Evolutionary conservation across 768 basidiomycete species (phyloP).

Genomic region (Porphyrellus cyaneotinctus): DNA sequence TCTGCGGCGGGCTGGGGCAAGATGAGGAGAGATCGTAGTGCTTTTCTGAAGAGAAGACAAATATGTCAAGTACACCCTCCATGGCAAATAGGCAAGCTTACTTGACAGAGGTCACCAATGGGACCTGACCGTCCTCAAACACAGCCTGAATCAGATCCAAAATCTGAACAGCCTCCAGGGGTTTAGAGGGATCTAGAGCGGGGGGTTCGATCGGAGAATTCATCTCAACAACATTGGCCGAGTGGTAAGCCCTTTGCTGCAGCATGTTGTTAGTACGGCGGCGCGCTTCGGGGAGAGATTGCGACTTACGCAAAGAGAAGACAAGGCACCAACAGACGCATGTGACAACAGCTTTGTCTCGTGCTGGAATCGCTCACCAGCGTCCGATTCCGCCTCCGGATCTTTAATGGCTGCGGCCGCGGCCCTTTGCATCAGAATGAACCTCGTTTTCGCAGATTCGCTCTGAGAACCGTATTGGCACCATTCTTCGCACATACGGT

Average conservation of each 20-base stretch:
- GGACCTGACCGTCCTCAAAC: conserved; percentile 53
- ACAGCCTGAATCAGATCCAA: conserved; percentile 70
- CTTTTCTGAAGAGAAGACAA: conserved; percentile 51
- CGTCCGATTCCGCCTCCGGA: conserved; percentile 47
- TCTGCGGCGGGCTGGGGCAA: conserved; percentile 50
- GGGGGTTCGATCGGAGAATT: conserved; percentile 62
- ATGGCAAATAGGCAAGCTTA: conserved; percentile 36
- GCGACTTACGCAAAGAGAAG: conserved; percentile 78
- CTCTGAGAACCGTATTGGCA: conserved; percentile 78
- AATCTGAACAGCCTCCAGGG: conserved; percentile 48
- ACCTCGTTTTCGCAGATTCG: conserved; percentile 66
- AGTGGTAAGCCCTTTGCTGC: conserved; percentile 78
- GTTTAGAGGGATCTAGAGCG: conserved; percentile 46
- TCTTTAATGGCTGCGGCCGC: conserved; percentile 53
- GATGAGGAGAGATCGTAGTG: conserved; percentile 64
- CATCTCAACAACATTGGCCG: conserved; percentile 48
- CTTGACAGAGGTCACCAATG: conserved; percentile 59
- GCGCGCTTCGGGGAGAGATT: not conserved
- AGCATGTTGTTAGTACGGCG: not conserved
- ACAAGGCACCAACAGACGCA: conserved; percentile 82
- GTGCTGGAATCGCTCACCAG: conserved; percentile 56
- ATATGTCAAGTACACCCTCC: not conserved
- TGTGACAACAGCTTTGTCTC: conserved; percentile 72
- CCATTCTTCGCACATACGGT: conserved; percentile 90
- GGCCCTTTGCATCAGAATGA: conserved; percentile 67